Percentiles rank a stretch among this genome's conserved stretches.
phyloP scores from a whole-genome alignment of 1,139 yeast genomes.

The Magnusiomyces paraingens region DNA sequence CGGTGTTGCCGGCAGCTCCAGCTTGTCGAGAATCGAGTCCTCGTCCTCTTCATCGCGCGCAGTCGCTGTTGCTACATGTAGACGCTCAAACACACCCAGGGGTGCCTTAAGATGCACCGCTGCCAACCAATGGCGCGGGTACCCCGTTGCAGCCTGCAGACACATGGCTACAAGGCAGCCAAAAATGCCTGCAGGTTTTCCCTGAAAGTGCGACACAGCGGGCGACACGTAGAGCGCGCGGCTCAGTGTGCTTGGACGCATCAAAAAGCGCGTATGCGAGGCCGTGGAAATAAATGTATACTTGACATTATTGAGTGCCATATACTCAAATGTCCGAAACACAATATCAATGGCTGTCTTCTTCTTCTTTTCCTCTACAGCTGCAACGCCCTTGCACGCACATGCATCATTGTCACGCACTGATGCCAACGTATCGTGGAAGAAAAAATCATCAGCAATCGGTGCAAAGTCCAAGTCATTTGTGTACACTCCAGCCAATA shows the following conservation, averaged over 20 bases:
- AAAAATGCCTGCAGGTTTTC: slow-evolving; percentile 13
- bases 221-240: slow-evolving; percentile 21
- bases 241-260: slow-evolving; percentile 12
- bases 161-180: slow-evolving; percentile 19
- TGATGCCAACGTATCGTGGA: slow-evolving; percentile 6
- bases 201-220: slow-evolving; percentile 17
- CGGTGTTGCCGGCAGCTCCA: not conserved
- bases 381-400: too few species aligned
- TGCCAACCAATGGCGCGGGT: not conserved
- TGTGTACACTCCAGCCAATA: slow-evolving; percentile 18
- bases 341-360: slow-evolving; percentile 15
- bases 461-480: slow-evolving; percentile 10
- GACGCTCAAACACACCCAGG: too few species aligned
- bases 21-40: too few species aligned
- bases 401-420: too few species aligned
- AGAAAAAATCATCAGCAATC: slow-evolving; percentile 14
- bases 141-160: slow-evolving; percentile 18
- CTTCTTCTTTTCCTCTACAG: slow-evolving; percentile 2
- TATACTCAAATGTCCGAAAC: slow-evolving; percentile 14
- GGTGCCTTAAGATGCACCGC: too few species aligned
- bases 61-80: too few species aligned
- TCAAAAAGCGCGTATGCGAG: slow-evolving; percentile 21
- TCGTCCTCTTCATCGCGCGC: too few species aligned
- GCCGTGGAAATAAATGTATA: slow-evolving; percentile 25
- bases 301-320: slow-evolving; percentile 24